These are phyloP conservation scores for Plectosphaerella cucumerina DNA, from an alignment of 2,329 filamentous ascomycete genomes.

Conservation along the genomic window DNA sequence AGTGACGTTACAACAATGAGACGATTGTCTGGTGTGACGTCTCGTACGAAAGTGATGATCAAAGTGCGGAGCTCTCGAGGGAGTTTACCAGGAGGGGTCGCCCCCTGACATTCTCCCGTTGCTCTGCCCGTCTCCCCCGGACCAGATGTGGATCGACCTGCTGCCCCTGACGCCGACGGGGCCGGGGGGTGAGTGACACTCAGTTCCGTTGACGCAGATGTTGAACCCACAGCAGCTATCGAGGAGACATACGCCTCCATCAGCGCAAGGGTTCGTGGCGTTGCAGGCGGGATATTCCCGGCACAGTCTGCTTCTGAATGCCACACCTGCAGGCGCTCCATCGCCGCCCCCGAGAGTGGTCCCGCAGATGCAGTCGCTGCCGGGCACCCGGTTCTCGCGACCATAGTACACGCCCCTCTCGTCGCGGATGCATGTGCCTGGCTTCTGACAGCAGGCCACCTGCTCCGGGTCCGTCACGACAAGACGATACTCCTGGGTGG, in stretches of 20 bases:
- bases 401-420: slow-evolving; percentile 24
- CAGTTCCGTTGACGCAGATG: slow-evolving; percentile 13
- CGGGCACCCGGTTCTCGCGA: slow-evolving; percentile 19
- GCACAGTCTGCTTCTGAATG: slow-evolving; percentile 7
- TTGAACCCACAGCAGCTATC: slow-evolving; percentile 10
- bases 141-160: not conserved
- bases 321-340: not conserved
- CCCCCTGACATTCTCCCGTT: not conserved
- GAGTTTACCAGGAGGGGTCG: not conserved
- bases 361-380: slow-evolving; percentile 30
- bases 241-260: slow-evolving; percentile 5
- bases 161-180: not conserved
- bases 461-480: slow-evolving; percentile 27
- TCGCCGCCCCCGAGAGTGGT: slow-evolving; percentile 12
- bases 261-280: not conserved
- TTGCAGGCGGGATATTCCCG: slow-evolving; percentile 4
- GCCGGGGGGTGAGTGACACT: slow-evolving; percentile 8
- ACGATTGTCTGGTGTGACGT: not conserved
- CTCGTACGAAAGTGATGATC: not conserved
- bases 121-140: not conserved
- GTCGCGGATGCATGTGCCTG: slow-evolving; percentile 12
- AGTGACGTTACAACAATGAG: not conserved
- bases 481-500: slow-evolving; percentile 6
- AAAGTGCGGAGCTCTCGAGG: not conserved
- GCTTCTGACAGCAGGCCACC: slow-evolving; percentile 26